Evolutionary conservation across 768 basidiomycete genomes (phyloP).

Genomic region (Rhodotorula paludigena): DNA sequence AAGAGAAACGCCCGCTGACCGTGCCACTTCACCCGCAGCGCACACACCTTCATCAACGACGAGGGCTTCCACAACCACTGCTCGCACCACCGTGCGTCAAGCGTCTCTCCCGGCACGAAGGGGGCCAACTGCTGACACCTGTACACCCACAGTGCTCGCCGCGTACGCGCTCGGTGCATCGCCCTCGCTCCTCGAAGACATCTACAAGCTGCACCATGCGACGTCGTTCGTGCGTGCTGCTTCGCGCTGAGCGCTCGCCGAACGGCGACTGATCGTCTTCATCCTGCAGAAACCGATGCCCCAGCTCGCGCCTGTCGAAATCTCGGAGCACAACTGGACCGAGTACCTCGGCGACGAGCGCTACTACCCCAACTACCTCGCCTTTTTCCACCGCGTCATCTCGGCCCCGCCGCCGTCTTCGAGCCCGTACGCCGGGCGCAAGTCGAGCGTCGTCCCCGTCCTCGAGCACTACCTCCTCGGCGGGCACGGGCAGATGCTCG

Average conservation of each 20-base stretch:
- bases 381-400: conserved; percentile 39
- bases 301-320: conserved; percentile 13
- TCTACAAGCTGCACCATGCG: conserved; percentile 21
- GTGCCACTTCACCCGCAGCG: background rate
- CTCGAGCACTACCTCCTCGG: conserved; percentile 42
- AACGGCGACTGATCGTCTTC: background rate
- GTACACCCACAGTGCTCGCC: conserved; percentile 17
- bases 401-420: conserved; percentile 1
- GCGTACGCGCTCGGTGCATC: conserved; percentile 33
- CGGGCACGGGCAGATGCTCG: conserved; percentile 37
- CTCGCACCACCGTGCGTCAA: conserved; percentile 26
- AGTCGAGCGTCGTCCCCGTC: conserved; percentile 24
- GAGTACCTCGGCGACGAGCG: conserved; percentile 34
- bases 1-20: background rate
- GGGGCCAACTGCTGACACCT: background rate
- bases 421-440: conserved; percentile 10
- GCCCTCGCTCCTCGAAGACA: conserved; percentile 20
- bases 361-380: conserved; percentile 42
- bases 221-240: background rate
- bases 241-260: background rate
- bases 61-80: conserved; percentile 39
- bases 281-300: conserved; percentile 35
- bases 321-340: conserved; percentile 34
- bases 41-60: conserved; percentile 37
- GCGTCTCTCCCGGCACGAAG: no score